These are phyloP conservation scores for Sabuloglossum arenarium DNA, from an alignment of 495 filamentous ascomycete genomes.

Conservation along the genomic window DNA sequence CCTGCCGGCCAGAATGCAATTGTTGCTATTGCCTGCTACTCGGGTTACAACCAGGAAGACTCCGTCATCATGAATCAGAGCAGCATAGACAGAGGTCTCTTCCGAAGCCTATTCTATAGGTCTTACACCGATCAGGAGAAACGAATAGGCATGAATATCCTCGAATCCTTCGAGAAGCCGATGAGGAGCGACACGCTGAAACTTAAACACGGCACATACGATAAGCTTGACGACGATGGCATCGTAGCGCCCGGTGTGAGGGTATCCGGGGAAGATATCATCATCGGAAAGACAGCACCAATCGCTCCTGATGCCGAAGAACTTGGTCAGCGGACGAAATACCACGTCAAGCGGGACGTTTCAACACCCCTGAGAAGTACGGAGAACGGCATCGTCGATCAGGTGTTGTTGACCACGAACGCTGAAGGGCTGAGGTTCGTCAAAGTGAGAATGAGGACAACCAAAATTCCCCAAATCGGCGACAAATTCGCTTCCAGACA, in stretches of 20 bases:
- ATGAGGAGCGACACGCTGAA: constrained; percentile 68
- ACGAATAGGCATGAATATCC: constrained; percentile 66
- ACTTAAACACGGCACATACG: constrained; percentile 89
- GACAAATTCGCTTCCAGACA: constrained; percentile 99
- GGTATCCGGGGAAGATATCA: constrained; percentile 94
- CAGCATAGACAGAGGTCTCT: constrained; percentile 89
- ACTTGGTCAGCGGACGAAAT: constrained; percentile 71
- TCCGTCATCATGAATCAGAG: constrained; percentile 99
- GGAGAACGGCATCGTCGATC: constrained; percentile 89
- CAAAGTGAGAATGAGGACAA: constrained; percentile 92
- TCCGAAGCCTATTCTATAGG: constrained; percentile 95
- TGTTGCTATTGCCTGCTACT: constrained; percentile 91
- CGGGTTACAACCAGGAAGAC: constrained; percentile 99
- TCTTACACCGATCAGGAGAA: constrained; percentile 94
- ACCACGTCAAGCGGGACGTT: constrained; percentile 82
- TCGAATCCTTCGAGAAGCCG: constrained; percentile 90
- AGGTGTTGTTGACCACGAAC: constrained; percentile 82
- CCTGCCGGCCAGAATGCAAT: constrained; percentile 97
- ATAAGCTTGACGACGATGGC: constrained; percentile 92
- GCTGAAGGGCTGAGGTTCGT: constrained; percentile 78
- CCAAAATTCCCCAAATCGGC: constrained; percentile 94
- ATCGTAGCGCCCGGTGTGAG: constrained; percentile 82
- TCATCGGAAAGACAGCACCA: constrained; percentile 95
- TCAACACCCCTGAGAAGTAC: constrained; percentile 88
- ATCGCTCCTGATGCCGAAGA: constrained; percentile 84